Percentiles rank a stretch among this genome's conserved stretches.
Conservation (phyloP, 2,329 filamentous ascomycete genomes). For the Colletotrichum sp. region DNA sequence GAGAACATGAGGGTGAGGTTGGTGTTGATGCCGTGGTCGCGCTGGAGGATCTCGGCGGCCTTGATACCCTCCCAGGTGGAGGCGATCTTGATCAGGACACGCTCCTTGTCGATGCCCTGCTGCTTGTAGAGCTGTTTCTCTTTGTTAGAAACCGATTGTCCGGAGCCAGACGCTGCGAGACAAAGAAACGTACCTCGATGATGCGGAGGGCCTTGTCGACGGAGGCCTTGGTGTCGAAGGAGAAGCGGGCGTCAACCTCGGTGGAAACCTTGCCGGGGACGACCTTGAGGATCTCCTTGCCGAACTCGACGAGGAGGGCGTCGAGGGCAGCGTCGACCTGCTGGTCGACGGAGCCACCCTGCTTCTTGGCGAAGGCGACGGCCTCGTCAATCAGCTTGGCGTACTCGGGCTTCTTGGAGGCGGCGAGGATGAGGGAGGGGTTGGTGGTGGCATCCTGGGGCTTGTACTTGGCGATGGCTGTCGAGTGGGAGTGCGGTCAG, state of each 20-base stretch:
- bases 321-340: conserved; percentile 92
- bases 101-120: conserved; percentile 89
- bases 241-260: conserved; percentile 95
- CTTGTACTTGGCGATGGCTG: conserved; percentile 99
- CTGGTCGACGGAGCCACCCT: conserved; percentile 71
- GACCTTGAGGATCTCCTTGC: conserved; percentile 95
- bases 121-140: conserved; percentile 84
- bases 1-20: conserved; percentile 99
- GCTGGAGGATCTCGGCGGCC: conserved; percentile 95
- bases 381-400: conserved; percentile 88
- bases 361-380: conserved; percentile 82
- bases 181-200: conserved; percentile 73
- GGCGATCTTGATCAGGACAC: conserved; percentile 97
- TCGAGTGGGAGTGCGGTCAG: conserved; percentile 27
- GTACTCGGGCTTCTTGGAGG: conserved; percentile 98
- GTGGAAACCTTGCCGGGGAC: conserved; percentile 99
- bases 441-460: conserved; percentile 99
- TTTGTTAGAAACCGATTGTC: background rate
- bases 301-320: conserved; percentile 95
- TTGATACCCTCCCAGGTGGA: conserved; percentile 99
- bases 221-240: conserved; percentile 91
- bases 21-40: conserved; percentile 94
- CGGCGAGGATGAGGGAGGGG: conserved; percentile 96
- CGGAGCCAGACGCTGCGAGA: too few species aligned
- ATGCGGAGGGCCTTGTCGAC: conserved; percentile 97